phyloP scores from a whole-genome alignment of 768 basidiomycete genomes.

The Arthromyces matolae region DNA sequence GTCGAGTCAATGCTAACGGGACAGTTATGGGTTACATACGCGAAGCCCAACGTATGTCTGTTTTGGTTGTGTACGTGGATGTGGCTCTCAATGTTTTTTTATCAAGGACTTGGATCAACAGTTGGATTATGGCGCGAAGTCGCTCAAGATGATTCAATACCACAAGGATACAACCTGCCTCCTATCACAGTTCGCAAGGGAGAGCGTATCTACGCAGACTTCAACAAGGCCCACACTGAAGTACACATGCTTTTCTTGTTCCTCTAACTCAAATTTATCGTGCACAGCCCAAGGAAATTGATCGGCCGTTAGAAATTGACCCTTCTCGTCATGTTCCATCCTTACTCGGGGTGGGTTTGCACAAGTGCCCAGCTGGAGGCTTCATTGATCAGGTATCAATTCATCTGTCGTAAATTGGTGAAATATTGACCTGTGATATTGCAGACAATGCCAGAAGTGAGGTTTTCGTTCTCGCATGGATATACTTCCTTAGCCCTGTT shows the following conservation, averaged over 20 bases:
- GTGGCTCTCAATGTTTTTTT: not conserved
- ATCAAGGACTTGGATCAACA: slow-evolving; percentile 14
- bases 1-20: slow-evolving; percentile 8
- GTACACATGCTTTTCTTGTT: slow-evolving; percentile 8
- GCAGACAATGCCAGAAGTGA: slow-evolving; percentile 23
- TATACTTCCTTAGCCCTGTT: not conserved
- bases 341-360: slow-evolving; percentile 22
- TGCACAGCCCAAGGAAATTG: slow-evolving; percentile 14
- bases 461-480: not conserved
- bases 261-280: not conserved
- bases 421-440: not conserved
- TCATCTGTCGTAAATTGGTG: not conserved
- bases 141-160: slow-evolving; percentile 8
- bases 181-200: slow-evolving; percentile 12
- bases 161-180: slow-evolving; percentile 7
- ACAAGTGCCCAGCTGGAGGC: slow-evolving; percentile 21
- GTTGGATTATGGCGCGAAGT: slow-evolving; percentile 17
- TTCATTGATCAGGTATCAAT: slow-evolving; percentile 21
- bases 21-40: slow-evolving; percentile 23
- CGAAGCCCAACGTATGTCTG: slow-evolving; percentile 21
- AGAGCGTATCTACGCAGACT: slow-evolving; percentile 17
- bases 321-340: slow-evolving; percentile 11
- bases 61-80: not conserved
- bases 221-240: slow-evolving; percentile 12
- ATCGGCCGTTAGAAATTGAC: slow-evolving; percentile 11